A percentile compares a stretch with the other conserved stretches of the same genome.
Evolutionary conservation across 164 flowering plant genomes (phyloP).

Genomic region (Piper longum): DNA sequence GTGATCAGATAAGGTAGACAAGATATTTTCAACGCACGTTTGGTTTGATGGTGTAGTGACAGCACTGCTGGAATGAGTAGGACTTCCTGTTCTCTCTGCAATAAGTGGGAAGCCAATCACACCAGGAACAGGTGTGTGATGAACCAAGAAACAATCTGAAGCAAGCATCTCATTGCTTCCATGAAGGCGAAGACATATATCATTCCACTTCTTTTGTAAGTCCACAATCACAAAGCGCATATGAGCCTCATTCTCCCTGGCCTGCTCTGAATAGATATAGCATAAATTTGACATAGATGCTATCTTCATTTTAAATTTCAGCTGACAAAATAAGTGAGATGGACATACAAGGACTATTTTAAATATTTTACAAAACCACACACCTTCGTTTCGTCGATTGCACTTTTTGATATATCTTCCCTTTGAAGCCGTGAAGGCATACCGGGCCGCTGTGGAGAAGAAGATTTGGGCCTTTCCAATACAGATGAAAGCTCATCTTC

Average conservation of each 20-base stretch:
- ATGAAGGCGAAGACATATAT: slow-evolving; percentile 42
- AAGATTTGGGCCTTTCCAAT: slow-evolving; percentile 17
- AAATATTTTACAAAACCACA: slow-evolving; percentile 5
- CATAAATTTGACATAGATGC: slow-evolving; percentile 16
- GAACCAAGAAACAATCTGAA: slow-evolving; percentile 10
- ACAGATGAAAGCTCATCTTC: slow-evolving; percentile 36
- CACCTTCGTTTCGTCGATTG: slow-evolving; percentile 22
- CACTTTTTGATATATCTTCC: slow-evolving; percentile 20
- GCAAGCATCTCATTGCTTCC: slow-evolving; percentile 11
- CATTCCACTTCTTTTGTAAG: slow-evolving; percentile 55
- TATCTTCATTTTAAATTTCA: not conserved
- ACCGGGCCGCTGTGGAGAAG: slow-evolving; percentile 21
- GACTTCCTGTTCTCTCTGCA: slow-evolving; percentile 14
- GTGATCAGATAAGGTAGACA: slow-evolving; percentile 14
- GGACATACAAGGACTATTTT: not conserved
- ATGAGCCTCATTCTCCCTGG: slow-evolving; percentile 40
- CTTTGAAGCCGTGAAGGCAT: slow-evolving; percentile 37
- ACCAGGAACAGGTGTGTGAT: slow-evolving; percentile 15
- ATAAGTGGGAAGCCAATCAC: slow-evolving; percentile 22
- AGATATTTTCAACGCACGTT: slow-evolving; percentile 11
- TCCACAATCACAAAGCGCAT: slow-evolving; percentile 28
- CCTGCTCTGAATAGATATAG: slow-evolving; percentile 66
- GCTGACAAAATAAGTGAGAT: not conserved
- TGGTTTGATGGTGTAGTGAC: slow-evolving; percentile 15
- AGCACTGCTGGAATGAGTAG: slow-evolving; percentile 6